Base-by-base conservation (phyloP, 768 basidiomycete genomes). In the Roridomyces roridus region DNA sequence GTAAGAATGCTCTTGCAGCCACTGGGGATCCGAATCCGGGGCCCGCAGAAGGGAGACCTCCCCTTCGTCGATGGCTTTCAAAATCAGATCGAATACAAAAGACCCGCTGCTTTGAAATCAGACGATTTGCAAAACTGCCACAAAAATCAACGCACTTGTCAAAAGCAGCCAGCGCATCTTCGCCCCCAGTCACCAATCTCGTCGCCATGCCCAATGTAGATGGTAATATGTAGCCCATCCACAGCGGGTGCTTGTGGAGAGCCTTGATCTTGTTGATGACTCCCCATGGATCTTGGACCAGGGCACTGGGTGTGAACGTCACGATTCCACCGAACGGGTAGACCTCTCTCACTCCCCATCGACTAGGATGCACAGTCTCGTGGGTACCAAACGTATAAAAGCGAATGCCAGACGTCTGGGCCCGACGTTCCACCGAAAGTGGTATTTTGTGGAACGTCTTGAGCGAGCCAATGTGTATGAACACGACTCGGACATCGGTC, bases 281-380 rank as follows among this genome's bases (percentile, higher is more conserved):
- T 14, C 77, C 82, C 31, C 77, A 47, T 6, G 84, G 82, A 65
- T 87, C 78, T 31, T 82, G 78, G 12, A 79, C 59, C 43, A 92
- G 76, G 18, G 84, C 87, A 49, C 73, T 73, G 1, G 90, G 80
- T 17, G 86, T 87, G 55, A 92, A 88, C 2, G 89, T 90, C 2
- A 86, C 79, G 58, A 92, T 71, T 4, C 91, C 91, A 90, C 91
- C 91, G 53, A 83, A 68, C 35, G 87, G 87, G 65, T 83, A 91
- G 11, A 92, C 80, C 59, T 87, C 86, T 28, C 79, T 77, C 8
- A 91, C 63, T n/a, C 81, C 82, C 88, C 87, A 89, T 28, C 76
- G 70, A 6, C 75, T 67, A 17, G 76, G 78, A n/a, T 77, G 69
- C 14, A 88, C 71, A 17, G 67, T 76, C 25, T 80, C 69, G 68